Evolutionary conservation across 164 flowering plant species (phyloP).

Genomic region (Saururus chinensis): DNA sequence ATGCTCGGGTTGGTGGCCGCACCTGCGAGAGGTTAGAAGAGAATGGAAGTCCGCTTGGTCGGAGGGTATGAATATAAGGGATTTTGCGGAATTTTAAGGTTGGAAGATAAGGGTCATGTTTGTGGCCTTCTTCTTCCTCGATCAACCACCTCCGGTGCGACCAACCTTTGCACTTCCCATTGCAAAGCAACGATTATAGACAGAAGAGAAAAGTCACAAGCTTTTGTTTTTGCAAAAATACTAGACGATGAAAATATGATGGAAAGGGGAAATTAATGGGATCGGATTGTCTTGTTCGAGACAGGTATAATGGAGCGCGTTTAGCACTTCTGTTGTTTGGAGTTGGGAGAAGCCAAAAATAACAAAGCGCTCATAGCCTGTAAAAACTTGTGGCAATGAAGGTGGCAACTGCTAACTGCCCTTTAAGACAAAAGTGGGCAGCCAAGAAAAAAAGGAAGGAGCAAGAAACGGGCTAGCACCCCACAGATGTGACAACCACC

Average conservation of each 20-base stretch:
- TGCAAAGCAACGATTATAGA: no score
- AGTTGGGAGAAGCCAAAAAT: background rate
- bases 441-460: background rate
- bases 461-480: slow-evolving; percentile 5
- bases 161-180: no score
- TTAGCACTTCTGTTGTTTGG: no score
- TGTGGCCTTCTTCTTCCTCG: no score
- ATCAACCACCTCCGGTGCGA: no score
- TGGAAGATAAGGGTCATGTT: background rate
- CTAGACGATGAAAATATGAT: background rate
- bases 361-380: background rate
- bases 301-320: no score
- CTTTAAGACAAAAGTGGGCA: no score
- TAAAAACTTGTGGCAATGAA: no score
- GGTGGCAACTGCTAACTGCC: background rate
- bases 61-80: background rate
- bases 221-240: no score
- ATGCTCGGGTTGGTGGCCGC: background rate
- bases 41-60: background rate
- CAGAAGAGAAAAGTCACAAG: no score
- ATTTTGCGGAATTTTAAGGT: background rate
- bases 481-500: slow-evolving; percentile 3
- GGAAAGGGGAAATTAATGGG: no score
- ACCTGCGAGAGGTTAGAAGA: background rate
- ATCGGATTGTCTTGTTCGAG: no score